phyloP scores from a whole-genome alignment of 2,329 filamentous ascomycete species.

The Fusarium sp. region DNA sequence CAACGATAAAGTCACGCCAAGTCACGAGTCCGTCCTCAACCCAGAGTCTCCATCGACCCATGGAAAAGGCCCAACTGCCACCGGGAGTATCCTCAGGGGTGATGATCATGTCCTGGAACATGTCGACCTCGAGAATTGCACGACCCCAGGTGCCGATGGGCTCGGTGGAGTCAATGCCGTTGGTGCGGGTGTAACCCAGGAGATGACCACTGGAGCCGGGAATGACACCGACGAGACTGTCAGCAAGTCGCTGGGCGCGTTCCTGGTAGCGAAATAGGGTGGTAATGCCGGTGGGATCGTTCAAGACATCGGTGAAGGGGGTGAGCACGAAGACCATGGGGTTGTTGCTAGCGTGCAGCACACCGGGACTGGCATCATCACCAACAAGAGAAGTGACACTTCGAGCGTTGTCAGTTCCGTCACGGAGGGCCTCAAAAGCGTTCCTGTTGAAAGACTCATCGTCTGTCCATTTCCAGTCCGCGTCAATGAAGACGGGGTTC shows the following conservation, averaged over 20 bases:
- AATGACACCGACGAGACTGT: constrained; percentile 5
- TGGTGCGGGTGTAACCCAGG: constrained; percentile 25
- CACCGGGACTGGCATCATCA: constrained; percentile 11
- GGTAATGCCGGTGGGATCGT: not conserved
- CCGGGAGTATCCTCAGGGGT: not conserved
- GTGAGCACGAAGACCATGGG: constrained; percentile 34
- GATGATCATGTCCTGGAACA: constrained; percentile 7
- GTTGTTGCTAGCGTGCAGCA: constrained; percentile 15
- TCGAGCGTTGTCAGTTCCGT: not conserved
- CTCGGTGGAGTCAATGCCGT: not conserved
- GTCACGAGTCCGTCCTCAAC: constrained; percentile 32
- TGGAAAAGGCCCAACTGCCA: not conserved
- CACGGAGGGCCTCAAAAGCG: constrained; percentile 20
- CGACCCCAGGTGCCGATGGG: constrained; percentile 5
- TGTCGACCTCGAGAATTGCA: constrained; percentile 27
- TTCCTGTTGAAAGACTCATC: constrained; percentile 13
- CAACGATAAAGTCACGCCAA: constrained; percentile 22
- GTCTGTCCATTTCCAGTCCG: not conserved
- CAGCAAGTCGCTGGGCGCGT: constrained; percentile 8
- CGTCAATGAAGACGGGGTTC: constrained; percentile 29
- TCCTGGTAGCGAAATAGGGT: constrained; percentile 11
- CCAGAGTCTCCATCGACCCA: constrained; percentile 36
- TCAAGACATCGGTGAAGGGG: constrained; percentile 8
- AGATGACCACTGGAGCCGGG: constrained; percentile 20
- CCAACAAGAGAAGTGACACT: constrained; percentile 15